Base-by-base conservation (phyloP, 371 early-diverging fungal species). In the Coelomomyces lativittatus region DNA sequence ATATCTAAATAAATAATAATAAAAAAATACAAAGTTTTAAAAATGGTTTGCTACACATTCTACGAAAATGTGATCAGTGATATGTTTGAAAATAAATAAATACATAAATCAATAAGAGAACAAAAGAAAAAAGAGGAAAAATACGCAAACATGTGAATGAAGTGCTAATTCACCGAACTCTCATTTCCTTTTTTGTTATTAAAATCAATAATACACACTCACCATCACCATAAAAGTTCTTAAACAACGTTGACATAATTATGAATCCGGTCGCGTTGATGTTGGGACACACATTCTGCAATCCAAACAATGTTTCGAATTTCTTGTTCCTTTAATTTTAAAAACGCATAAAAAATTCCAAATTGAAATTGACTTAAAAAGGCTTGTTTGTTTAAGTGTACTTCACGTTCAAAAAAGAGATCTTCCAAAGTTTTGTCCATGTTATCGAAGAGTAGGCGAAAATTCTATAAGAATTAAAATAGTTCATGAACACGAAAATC, bases 221-320 rank as follows among this genome's bases (percentile, higher is more conserved):
- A 31, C 12, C 40, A n/a, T 12, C 15, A 12, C 12, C 28, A 12
- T 24, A 4, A 49, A 48, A n/a, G 9, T 10, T 12, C 17, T 61
- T 70, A 86, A 56, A 83, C 85, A 40, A 89, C 86, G 25, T 84
- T 74, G 44, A 92, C 88, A 62, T 88, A 93, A 56, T 81, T 86
- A 66, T 76, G 79, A 63, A 95, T 88, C 56, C 85, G 72, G 47
- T 91, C 91, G 71, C 85, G 89, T 56, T 93, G 90, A 49, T 88
- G 83, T 67, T 96, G 97, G 28, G 88, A 78, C 58, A 99, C 91
- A 64, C 99, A 99, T 66, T 98, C 99, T 26, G 93, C 85, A 51
- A 98, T 91, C 96, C 97, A 98, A 41, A 96, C 83, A 59, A 98
- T 87, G 66, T 96, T 98, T 51, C 96, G 79, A 45, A 99, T 86